phyloP scores from a whole-genome alignment of 2,329 filamentous ascomycete genomes.

The Monosporascus sp. region DNA sequence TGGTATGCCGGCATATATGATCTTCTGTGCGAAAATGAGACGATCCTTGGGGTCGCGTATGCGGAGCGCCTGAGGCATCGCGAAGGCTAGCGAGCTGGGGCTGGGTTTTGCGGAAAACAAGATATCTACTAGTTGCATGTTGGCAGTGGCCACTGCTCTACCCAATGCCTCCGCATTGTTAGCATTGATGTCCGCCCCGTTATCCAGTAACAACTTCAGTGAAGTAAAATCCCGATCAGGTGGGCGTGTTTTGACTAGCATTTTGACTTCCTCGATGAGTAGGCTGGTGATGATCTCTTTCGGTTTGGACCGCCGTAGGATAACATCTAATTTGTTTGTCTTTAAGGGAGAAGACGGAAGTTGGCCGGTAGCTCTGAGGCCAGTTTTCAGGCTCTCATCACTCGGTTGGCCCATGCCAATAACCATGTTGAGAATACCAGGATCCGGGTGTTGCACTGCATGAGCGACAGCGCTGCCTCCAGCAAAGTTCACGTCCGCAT shows the following conservation, averaged over 20 bases:
- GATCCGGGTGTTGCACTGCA: conserved; percentile 38
- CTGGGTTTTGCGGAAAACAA: conserved; percentile 39
- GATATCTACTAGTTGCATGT: conserved; percentile 42
- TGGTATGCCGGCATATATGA: conserved; percentile 45
- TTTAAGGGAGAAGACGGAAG: conserved; percentile 42
- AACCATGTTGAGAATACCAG: conserved; percentile 42
- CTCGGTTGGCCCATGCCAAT: conserved; percentile 41
- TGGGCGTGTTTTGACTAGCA: conserved; percentile 32
- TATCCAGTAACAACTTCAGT: conserved; percentile 41
- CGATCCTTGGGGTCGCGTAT: conserved; percentile 48
- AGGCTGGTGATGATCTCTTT: conserved; percentile 39
- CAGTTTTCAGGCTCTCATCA: conserved; percentile 36
- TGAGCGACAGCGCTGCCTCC: conserved; percentile 37
- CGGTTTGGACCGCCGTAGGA: conserved; percentile 39
- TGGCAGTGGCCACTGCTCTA: conserved; percentile 42
- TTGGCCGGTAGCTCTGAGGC: conserved; percentile 37
- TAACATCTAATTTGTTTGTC: conserved; percentile 41
- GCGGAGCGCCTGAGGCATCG: conserved; percentile 48
- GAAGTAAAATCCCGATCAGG: conserved; percentile 37
- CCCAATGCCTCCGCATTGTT: conserved; percentile 47
- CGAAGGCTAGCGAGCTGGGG: conserved; percentile 39
- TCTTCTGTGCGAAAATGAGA: conserved; percentile 42
- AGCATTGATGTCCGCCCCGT: conserved; percentile 51
- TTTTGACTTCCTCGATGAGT: conserved; percentile 47
- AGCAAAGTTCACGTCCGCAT: conserved; percentile 47